Evolutionary conservation across 1,139 yeast species (phyloP), one percentile per base, ranked within the genome.

Genomic region (Hyphopichia fennica): DNA sequence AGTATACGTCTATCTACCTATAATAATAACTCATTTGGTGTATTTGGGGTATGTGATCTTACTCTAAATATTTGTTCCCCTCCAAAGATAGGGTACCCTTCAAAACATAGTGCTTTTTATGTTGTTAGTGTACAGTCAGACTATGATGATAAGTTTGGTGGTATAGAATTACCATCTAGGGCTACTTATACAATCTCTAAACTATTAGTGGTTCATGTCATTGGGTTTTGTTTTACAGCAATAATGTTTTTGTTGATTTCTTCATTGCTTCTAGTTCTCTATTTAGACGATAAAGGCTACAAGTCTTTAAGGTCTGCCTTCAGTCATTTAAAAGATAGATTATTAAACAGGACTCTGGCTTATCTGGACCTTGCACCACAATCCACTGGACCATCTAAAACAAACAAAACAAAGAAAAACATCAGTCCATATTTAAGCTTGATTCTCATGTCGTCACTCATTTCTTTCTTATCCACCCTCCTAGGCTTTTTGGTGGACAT

Each of bases 401-500:
- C 17, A 5, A 13, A 9, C 17, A 11, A 17, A 17, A 10, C n/a
- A 17, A 20, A 10, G 10, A 46, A 50, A 28, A 64, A 65, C 46
- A 48, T 67, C 27, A 57, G 65, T 2, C 60, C 62, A 1, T 63
- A 53, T 41, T 54, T 72, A 44, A 65, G 64, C 41, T 46, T 65
- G 37, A 69, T 68, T 65, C 57, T 73, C 33, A 45, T 60, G 10
- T 50, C 66, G 32, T 57, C 76, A 1, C 50, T 71, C 16, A 46
- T 67, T 7, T 63, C 73, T 16, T 71, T 75, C 44, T 49, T 73
- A 19, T 62, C 67, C 46, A 63, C 70, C 1, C 55, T 73, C 20
- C 53, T 73, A 27, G 77, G 72, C 7, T 64, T 73, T 37, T 53
- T 73, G 34, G 69, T 72, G 1, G 79, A 73, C 45, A 63, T 73